phyloP scores from a whole-genome alignment of 768 basidiomycete species.

The Rhodotorula taiwanensis region DNA sequence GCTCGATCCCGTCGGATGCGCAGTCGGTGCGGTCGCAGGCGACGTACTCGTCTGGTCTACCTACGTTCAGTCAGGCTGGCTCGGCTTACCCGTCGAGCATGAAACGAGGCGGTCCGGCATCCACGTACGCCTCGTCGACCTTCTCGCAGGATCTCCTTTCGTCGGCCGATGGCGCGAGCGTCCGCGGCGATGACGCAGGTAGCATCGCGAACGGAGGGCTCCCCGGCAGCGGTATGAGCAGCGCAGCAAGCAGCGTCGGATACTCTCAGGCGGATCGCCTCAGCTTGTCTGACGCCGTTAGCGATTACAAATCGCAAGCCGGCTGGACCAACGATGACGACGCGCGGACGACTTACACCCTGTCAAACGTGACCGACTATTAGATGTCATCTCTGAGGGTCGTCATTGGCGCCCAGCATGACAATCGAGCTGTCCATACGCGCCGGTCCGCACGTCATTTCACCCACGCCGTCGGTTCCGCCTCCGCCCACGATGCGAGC shows the following conservation, averaged over 20 bases:
- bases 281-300: constrained; percentile 49
- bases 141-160: constrained; percentile 37
- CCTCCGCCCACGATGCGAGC: too few relatives aligned
- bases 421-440: too few relatives aligned
- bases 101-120: constrained; percentile 48
- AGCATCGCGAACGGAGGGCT: constrained; percentile 31
- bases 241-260: constrained; percentile 53
- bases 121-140: constrained; percentile 56
- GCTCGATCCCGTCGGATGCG: constrained; percentile 89
- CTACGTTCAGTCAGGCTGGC: constrained; percentile 63
- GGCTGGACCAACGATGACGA: constrained; percentile 25
- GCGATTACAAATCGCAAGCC: constrained; percentile 36
- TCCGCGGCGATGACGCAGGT: constrained; percentile 52
- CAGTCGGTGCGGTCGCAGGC: constrained; percentile 96
- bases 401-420: background rate
- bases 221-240: constrained; percentile 2
- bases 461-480: too few relatives aligned
- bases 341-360: constrained; percentile 20
- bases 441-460: too few relatives aligned
- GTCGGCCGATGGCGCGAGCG: constrained; percentile 9
- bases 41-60: constrained; percentile 84
- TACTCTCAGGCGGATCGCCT: constrained; percentile 86
- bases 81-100: constrained; percentile 53
- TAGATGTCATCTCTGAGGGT: background rate
- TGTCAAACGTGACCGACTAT: constrained; percentile 31